Base-by-base conservation (phyloP, 78 protist species). In the Tieghemostelium lacteum region DNA sequence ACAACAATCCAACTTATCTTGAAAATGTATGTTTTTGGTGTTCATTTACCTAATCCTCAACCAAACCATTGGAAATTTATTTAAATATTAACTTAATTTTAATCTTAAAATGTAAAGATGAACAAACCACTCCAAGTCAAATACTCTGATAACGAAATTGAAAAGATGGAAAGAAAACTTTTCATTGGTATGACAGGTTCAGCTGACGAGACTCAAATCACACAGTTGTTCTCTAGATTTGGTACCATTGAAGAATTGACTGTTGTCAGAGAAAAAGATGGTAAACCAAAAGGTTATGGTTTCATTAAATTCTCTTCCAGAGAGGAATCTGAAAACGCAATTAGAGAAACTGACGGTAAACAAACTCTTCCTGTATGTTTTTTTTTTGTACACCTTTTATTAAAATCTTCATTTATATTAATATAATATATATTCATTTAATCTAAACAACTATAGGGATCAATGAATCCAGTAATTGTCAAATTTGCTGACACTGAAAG, bases 281-380 rank as follows among this genome's bases (percentile, higher is more conserved):
- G 88, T 45, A 67, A 67, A 52, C 87, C 96, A 31, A 74, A 76
- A 52, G 98, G 99, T 50, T 98, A 98, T 61, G 99, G 99, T 58
- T 98, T 98, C 66, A 96, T 98, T 39, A 96, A 97, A 89, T 98
- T 97, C 89, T 31, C 75, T 20, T 1, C 74, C 7, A 67, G 92
- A 20, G 99, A 97, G 33, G 99, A 96, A 85, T 98, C 99, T 58
- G 88, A 94, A 20, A 37, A 52, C 24, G 99, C 99, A 49, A 83
- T 97, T 34, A 61, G 94, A 39, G 97, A 89, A 57, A 87, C 97
- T 93, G 96, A 97, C 93, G 96, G 97, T 63, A 74, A 83, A 45
- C 73, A 55, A 1, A 83, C 91, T 4, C 39, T 83, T 31, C 36
- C 78, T 28, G 78, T 72, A 72, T 54, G 17, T 72, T 54, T 34